Percentiles rank a stretch among this genome's conserved stretches.
Conservation (phyloP, 176 grass and related monocot genomes). For the Aegilops speltoides region DNA sequence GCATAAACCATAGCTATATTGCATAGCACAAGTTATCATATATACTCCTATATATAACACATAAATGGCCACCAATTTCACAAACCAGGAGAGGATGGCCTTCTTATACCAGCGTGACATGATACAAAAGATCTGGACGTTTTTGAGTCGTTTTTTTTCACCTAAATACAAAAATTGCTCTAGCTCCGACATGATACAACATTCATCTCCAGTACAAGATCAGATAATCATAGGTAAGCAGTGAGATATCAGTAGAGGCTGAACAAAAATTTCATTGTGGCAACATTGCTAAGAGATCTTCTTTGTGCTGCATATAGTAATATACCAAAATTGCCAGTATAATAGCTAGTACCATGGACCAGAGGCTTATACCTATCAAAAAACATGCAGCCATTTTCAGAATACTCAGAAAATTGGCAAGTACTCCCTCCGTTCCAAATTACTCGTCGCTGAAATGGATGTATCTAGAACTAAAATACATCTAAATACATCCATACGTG, state of each 20-base stretch:
- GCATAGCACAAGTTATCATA: no score
- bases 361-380: constrained; percentile 57
- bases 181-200: not conserved
- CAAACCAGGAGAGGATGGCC: constrained; percentile 28
- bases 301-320: constrained; percentile 58
- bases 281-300: constrained; percentile 33
- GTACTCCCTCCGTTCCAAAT: not conserved
- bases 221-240: constrained; percentile 5
- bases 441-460: no score
- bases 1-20: no score
- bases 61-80: constrained; percentile 7
- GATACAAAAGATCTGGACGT: not conserved
- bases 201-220: constrained; percentile 12
- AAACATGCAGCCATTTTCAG: constrained; percentile 32
- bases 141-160: not conserved
- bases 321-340: constrained; percentile 72
- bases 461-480: no score
- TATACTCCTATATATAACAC: no score
- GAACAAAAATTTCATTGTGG: constrained; percentile 13
- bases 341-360: constrained; percentile 60
- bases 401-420: not conserved
- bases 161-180: constrained; percentile 14
- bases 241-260: not conserved
- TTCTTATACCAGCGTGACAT: constrained; percentile 11
- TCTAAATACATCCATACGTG: no score